Base-by-base conservation (phyloP, 2,329 filamentous ascomycete genomes). In the Xylariaceae sp. region DNA sequence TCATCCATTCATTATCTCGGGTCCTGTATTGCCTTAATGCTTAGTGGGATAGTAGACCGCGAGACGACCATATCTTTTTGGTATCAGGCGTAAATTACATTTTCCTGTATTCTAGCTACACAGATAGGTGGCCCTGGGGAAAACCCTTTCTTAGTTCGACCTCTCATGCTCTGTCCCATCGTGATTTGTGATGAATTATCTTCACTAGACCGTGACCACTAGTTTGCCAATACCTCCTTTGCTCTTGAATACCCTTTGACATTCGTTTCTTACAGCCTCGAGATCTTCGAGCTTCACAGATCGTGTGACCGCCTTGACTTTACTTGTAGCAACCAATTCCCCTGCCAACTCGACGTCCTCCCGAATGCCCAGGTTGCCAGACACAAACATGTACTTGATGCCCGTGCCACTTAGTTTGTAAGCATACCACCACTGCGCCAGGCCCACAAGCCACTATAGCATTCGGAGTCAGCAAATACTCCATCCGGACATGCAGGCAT, bases 201-300 rank as follows among this genome's bases (percentile, higher is more conserved):
- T 18, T 56, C 40, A 59, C 8, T 47, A 45, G 39, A 71, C 56
- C 41, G 58, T 63, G 13, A 74, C 56, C 1, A 74, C 62, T 24
- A 68, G 45, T 46, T 66, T 67, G 15, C 71, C 71, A 13, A 71
- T 34, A 0, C 69, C 70, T 0, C 71, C 69, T 42, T 67, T 70
- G 2, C 64, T 61, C 2, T 52, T 55, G 13, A 59, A 60, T 4
- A 72, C 65, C 50, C 64, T 59, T 8, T 64, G 60, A 40, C 68
- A 71, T 2, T 57, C 69, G 39, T 48, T 50, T 47, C 64, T 61
- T 7, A 78, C 62, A 2, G 55, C 64, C 9, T 68, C 62, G 9
- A 76, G 44, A 43, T 78, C 65, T 4, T 60, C 55, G 19, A 77
- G 47, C 8, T 66, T 47, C 7, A 68, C 69, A 0, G 60, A 60